A percentile compares a stretch with the other conserved stretches of the same genome.
Evolutionary conservation across 441 rosid species (phyloP).

Genomic region (Biscutella auriculata): DNA sequence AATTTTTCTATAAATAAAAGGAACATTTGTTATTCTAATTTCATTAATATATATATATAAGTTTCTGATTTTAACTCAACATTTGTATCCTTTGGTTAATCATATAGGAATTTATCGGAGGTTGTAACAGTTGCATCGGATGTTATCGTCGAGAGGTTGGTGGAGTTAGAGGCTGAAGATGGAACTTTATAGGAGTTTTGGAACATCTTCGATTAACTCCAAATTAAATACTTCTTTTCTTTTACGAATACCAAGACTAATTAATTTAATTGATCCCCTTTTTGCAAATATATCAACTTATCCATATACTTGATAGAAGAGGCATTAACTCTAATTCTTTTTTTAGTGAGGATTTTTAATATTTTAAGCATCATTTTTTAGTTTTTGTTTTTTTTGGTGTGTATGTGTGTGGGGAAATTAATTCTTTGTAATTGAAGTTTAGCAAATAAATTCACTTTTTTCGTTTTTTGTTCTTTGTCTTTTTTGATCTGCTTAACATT

Average conservation of each 20-base stretch:
- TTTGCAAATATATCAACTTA: slow-evolving; percentile 7
- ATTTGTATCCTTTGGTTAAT: background rate
- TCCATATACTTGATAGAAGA: slow-evolving; percentile 10
- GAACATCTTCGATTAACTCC: background rate
- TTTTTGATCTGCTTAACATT: too few relatives aligned
- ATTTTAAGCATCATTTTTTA: too few relatives aligned
- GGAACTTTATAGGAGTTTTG: background rate
- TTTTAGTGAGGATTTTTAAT: background rate
- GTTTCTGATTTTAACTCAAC: too few relatives aligned
- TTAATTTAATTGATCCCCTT: slow-evolving; percentile 11
- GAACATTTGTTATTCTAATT: too few relatives aligned
- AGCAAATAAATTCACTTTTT: too few relatives aligned
- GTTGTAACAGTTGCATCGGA: slow-evolving; percentile 55
- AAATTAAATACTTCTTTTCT: background rate
- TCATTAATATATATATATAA: too few relatives aligned
- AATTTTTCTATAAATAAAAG: background rate
- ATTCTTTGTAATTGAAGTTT: slow-evolving; percentile 9
- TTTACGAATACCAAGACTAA: background rate
- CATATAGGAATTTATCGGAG: slow-evolving; percentile 55
- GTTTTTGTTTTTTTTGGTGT: background rate
- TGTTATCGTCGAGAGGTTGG: slow-evolving; percentile 45
- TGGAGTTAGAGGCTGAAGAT: slow-evolving; percentile 38
- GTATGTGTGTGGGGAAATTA: background rate
- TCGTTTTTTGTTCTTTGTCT: too few relatives aligned
- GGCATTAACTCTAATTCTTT: background rate